Base-by-base conservation (phyloP, 169 alveolate species). In the Condylostoma magnum region DNA sequence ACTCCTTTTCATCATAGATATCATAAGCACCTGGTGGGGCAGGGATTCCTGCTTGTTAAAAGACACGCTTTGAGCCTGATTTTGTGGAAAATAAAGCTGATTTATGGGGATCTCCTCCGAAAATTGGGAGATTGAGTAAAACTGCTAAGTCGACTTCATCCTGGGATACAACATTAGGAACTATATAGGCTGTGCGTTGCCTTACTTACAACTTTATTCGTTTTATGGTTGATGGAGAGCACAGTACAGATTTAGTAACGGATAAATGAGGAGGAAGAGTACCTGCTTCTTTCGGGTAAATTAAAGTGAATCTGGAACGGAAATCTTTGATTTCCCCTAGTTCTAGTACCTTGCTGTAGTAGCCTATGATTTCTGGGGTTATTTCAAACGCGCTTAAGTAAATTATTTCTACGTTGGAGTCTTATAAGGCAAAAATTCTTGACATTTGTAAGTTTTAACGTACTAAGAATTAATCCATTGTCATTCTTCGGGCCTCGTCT, bases 21-120 rank as follows among this genome's bases (percentile, higher is more conserved):
- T 91, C 94, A 79, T 80, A 85, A 33, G 94, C 93, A 0, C 91
- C 77, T 3, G 84, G 84, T 0, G 96, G 94, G 4, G 85, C 78
- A 27, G 92, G 94, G 3, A 89, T 74, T 56, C 86, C 91, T 36
- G 89, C 89, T 20, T 78, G 80, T 43, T 83, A 83, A 82, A 85
- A 87, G 37, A 92, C 82, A 57, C 90, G 66, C 75, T 87, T 87
- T 3, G 91, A 77, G 3, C 96, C 95, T 12, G 91, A 81, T 75
- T 92, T 89, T 15, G 96, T 86, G 37, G 92, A 84, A 54, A 79
- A 83, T 8, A 86, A 75, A 44, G 77, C 56, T 33, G 81, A 69
- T 69, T 85, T 80, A 65, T 81, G 65, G 28, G 94, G 92, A 44
- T 87, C 92, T 48, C 94, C 94, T 69, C 85, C 74, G 51, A 81